Evolutionary conservation across 768 basidiomycete species (phyloP), one percentile per base, ranked within the genome.

Genomic region (Lactarius akahatsu): DNA sequence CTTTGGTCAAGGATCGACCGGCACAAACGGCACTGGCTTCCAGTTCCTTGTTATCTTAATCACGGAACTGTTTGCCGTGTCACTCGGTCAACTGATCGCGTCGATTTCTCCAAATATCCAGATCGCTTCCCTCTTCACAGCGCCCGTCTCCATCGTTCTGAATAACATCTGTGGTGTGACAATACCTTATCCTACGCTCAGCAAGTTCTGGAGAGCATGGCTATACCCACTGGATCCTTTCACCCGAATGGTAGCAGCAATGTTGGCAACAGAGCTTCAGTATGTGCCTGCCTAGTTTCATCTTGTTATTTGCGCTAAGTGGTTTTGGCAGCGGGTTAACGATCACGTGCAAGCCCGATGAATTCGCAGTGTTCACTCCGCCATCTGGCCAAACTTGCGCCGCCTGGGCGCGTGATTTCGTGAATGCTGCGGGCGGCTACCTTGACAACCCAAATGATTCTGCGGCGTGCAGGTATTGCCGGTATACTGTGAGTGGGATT

Each of bases 131-230:
- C 77, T 94, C 62, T 90, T 87, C 79, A 94, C 91, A 73, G 89
- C 92, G 2, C 88, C 91, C 80, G 67, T 92, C 52, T 78, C 81
- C 28, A 74, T 88, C 36, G 78, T 89, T 52, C 83, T 92, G 55
- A 76, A 82, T 5, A 83, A 88, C 32, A 91, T 93, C 82, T 91
- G 90, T 71, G 92, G 93, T 74, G 90, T 93, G 13, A 89, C 89
- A 0, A 84, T 92, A 62, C 90, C 90, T 0, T 88, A 84, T 65
- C 84, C 87, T 0, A 80, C 81, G 2, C 77, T 93, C 75, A 79
- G 81, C n/a, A 74, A 74, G 34, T 92, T 92, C 81, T 92, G 88
- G 89, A 78, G 84, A 68, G 80, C 79, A 15, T 94, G 92, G 91
- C 75, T 94, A n/a, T 94, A 94, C 75, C 80, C 87, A 64, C 75